Conservation (phyloP, 192 early-diverging fungal genomes). For the Funneliformis geosporum region DNA sequence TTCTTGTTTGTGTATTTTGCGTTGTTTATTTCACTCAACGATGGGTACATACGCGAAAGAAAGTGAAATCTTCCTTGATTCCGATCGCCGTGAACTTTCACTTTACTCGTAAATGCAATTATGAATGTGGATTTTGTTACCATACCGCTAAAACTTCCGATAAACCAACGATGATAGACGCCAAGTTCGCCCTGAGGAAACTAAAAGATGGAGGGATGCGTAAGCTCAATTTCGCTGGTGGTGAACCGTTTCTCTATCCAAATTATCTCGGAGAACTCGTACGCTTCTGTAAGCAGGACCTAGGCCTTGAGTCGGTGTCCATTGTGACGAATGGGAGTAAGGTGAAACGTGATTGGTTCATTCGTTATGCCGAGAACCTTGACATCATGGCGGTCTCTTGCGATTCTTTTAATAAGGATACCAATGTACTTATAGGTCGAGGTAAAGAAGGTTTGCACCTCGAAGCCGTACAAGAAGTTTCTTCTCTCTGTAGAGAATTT, state of each 20-base stretch:
- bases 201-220: neutral
- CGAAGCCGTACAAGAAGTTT: neutral
- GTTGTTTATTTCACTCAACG: too few species aligned
- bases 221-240: neutral
- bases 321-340: neutral
- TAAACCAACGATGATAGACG: neutral
- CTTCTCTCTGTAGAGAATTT: neutral
- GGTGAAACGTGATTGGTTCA: neutral
- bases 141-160: constrained; percentile 9
- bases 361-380: neutral
- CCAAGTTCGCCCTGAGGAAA: neutral
- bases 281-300: neutral
- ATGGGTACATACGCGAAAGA: too few species aligned
- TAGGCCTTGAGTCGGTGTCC: neutral
- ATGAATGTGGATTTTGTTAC: constrained; percentile 10
- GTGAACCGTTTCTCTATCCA: constrained; percentile 1
- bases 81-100: neutral
- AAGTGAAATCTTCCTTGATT: too few species aligned
- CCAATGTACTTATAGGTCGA: neutral
- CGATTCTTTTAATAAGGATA: neutral
- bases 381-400: neutral
- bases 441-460: neutral
- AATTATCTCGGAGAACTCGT: constrained; percentile 2
- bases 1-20: too few species aligned
- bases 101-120: neutral